Conservation (phyloP, 768 basidiomycete genomes). For the Chalciporus chontae region DNA sequence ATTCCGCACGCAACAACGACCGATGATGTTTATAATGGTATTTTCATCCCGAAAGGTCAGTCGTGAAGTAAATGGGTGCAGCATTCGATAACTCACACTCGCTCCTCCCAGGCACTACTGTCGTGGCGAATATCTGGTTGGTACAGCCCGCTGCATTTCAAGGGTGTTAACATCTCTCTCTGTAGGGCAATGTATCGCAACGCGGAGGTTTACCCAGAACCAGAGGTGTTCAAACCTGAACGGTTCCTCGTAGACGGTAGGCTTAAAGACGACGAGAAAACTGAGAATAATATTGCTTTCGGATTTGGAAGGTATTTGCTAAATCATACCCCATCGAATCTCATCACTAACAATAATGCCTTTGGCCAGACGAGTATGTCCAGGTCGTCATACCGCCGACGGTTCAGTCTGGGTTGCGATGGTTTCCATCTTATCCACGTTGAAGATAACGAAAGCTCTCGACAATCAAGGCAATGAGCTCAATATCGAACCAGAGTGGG, state of each 20-base stretch:
- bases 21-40: conserved; percentile 15
- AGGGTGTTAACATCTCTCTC: neutral
- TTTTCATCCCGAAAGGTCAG: conserved; percentile 26
- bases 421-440: conserved; percentile 22
- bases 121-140: conserved; percentile 22
- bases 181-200: conserved; percentile 16
- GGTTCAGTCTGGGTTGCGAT: conserved; percentile 29
- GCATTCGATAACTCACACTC: neutral
- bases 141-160: neutral
- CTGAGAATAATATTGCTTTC: conserved; percentile 5
- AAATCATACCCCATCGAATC: neutral
- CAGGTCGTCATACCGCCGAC: conserved; percentile 32
- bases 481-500: conserved; percentile 12
- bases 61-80: neutral
- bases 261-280: neutral
- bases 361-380: conserved; percentile 24
- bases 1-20: conserved; percentile 17
- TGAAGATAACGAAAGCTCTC: conserved; percentile 23
- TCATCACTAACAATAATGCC: neutral
- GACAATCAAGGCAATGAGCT: conserved; percentile 29
- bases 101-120: conserved; percentile 11
- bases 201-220: conserved; percentile 13
- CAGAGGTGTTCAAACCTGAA: conserved; percentile 30
- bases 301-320: conserved; percentile 25
- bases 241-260: conserved; percentile 24